These are phyloP conservation scores for Diaporthe destruens DNA, from an alignment of 2,329 filamentous ascomycete species.

Conservation along the genomic window DNA sequence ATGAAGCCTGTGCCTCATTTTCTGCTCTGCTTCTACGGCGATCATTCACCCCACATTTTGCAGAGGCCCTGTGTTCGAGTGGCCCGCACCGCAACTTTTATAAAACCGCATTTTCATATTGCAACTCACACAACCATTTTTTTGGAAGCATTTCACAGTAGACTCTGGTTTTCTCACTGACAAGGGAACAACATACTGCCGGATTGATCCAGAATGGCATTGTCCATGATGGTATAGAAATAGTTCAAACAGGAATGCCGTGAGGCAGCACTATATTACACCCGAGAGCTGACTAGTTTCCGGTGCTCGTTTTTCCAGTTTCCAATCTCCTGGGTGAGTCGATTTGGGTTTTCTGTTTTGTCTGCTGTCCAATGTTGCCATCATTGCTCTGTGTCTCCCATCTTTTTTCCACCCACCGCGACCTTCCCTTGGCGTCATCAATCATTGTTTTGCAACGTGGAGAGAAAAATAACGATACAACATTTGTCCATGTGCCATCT, in stretches of 20 bases:
- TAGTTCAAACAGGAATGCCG: conserved; percentile 54
- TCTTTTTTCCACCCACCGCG: conserved; percentile 32
- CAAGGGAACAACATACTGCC: not conserved
- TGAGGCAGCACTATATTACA: conserved; percentile 61
- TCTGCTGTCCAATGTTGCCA: conserved; percentile 35
- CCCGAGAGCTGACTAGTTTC: conserved; percentile 34
- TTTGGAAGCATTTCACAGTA: not conserved
- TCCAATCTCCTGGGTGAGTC: conserved; percentile 3
- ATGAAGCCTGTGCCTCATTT: too few species aligned
- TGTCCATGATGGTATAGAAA: conserved; percentile 19
- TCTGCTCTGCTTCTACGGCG: too few species aligned
- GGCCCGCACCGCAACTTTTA: not conserved
- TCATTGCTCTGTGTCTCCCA: conserved; percentile 20
- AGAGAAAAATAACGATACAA: conserved; percentile 37
- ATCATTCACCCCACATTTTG: not conserved
- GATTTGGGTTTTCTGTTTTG: conserved; percentile 3
- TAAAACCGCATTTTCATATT: too few species aligned
- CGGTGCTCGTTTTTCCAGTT: conserved; percentile 36
- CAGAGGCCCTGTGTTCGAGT: conserved; percentile 35
- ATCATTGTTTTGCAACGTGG: conserved; percentile 38
- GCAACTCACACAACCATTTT: too few species aligned
- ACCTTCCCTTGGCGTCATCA: conserved; percentile 41
- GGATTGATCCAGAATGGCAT: not conserved
- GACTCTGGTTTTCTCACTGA: not conserved
- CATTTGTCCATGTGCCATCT: conserved; percentile 16